Percentiles rank a stretch among this genome's conserved stretches.
Conservation (phyloP, 1,284 basidiomycete genomes). For the Lentinus polychrous region DNA sequence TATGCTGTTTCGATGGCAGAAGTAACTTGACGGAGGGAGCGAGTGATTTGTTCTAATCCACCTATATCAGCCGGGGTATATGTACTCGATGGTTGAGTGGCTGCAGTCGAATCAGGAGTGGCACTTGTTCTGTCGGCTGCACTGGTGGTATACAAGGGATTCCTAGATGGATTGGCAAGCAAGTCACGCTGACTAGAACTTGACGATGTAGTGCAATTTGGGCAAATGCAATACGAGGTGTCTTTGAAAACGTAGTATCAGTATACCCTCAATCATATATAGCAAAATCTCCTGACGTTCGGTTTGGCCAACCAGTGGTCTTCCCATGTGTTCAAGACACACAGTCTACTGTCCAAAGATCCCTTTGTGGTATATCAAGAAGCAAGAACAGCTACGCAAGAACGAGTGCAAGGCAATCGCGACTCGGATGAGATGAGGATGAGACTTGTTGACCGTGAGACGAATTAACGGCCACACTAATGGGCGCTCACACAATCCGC, state of each 20-base stretch:
- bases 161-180: not conserved
- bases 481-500: too few relatives aligned
- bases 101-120: not conserved
- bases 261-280: not conserved
- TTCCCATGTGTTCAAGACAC: slow-evolving; percentile 12
- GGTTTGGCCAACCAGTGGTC: slow-evolving; percentile 12
- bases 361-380: not conserved
- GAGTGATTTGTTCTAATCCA: not conserved
- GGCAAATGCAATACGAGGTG: slow-evolving; percentile 2
- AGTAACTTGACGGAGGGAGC: slow-evolving; percentile 1
- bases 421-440: too few relatives aligned
- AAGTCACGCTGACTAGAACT: not conserved
- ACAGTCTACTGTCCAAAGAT: not conserved
- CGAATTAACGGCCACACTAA: too few relatives aligned
- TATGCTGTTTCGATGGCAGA: slow-evolving; percentile 1
- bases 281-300: slow-evolving; percentile 11
- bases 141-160: not conserved
- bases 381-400: not conserved
- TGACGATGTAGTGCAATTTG: not conserved
- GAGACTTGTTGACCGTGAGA: too few relatives aligned
- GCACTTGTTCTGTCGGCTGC: not conserved
- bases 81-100: not conserved
- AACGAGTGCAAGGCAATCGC: too few relatives aligned
- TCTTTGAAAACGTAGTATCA: slow-evolving; percentile 11
- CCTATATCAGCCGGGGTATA: too few relatives aligned